Conservation (phyloP, 1,284 basidiomycete genomes). For the Pseudozyma flocculosa region DNA sequence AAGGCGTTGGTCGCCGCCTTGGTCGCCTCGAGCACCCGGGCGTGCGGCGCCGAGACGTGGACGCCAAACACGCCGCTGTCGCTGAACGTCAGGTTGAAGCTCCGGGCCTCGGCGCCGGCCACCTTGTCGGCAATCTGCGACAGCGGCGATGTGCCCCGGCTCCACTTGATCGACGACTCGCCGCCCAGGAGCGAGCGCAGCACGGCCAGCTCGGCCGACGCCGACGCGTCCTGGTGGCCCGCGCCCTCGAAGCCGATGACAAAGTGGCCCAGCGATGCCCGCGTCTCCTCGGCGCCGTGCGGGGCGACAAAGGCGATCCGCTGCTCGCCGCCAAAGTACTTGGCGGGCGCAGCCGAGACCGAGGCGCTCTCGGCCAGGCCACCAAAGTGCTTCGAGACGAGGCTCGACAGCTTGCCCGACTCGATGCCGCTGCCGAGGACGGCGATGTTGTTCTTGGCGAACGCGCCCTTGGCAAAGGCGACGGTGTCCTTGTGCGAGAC, state of each 20-base stretch:
- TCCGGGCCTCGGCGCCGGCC: conserved; percentile 35
- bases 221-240: conserved; percentile 20
- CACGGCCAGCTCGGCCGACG: conserved; percentile 47
- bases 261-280: conserved; percentile 47
- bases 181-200: conserved; percentile 54
- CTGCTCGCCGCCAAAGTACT: conserved; percentile 57
- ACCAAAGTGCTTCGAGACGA: conserved; percentile 45
- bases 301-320: conserved; percentile 46
- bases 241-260: conserved; percentile 55
- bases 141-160: conserved; percentile 46
- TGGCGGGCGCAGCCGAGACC: conserved; percentile 28
- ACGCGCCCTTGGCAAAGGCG: conserved; percentile 39
- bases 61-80: conserved; percentile 54
- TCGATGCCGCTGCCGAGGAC: conserved; percentile 53
- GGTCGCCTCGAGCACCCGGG: conserved; percentile 39
- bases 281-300: conserved; percentile 45
- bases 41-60: conserved; percentile 46
- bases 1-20: conserved; percentile 41
- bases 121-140: conserved; percentile 31
- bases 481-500: conserved; percentile 39
- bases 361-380: conserved; percentile 27
- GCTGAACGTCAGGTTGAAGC: conserved; percentile 53
- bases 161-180: conserved; percentile 54
- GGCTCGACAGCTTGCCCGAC: conserved; percentile 31
- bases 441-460: conserved; percentile 55